Percentiles rank a stretch among this genome's conserved stretches.
These are phyloP conservation scores for Oryza meyeriana DNA, from an alignment of 176 grass and related monocot species.

Conservation along the genomic window DNA sequence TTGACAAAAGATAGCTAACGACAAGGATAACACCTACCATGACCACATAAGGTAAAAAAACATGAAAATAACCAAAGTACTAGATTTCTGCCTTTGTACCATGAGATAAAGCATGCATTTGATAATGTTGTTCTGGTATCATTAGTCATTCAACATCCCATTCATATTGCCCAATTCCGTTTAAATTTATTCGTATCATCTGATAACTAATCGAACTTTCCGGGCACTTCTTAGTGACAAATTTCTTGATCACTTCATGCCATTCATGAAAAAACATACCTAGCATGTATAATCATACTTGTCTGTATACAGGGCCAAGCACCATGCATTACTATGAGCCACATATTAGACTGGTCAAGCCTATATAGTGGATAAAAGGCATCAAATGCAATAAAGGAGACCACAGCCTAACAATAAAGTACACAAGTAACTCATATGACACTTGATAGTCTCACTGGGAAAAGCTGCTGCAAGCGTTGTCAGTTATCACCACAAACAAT, in stretches of 20 bases:
- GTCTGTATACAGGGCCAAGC: not conserved
- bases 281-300: not conserved
- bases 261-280: slow-evolving; percentile 10
- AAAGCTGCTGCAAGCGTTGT: not conserved
- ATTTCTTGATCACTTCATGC: not conserved
- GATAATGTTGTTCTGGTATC: not conserved
- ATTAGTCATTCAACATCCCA: not conserved
- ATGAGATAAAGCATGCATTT: not conserved
- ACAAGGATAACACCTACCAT: not conserved
- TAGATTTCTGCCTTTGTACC: not conserved
- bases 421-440: not conserved
- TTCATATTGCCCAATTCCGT: not conserved
- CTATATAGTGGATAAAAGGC: not conserved
- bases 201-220: slow-evolving; percentile 7
- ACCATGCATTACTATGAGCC: not conserved
- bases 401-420: not conserved
- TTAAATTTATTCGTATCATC: not conserved
- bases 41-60: not conserved
- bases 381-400: not conserved
- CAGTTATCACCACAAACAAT: not conserved
- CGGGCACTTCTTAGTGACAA: not conserved
- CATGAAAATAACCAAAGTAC: slow-evolving; percentile 5
- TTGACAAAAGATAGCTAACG: not conserved
- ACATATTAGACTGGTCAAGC: not conserved
- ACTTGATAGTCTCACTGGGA: not conserved